These are phyloP conservation scores for Colletotrichum sp. DNA, from an alignment of 2,329 filamentous ascomycete genomes.

Conservation along the genomic window DNA sequence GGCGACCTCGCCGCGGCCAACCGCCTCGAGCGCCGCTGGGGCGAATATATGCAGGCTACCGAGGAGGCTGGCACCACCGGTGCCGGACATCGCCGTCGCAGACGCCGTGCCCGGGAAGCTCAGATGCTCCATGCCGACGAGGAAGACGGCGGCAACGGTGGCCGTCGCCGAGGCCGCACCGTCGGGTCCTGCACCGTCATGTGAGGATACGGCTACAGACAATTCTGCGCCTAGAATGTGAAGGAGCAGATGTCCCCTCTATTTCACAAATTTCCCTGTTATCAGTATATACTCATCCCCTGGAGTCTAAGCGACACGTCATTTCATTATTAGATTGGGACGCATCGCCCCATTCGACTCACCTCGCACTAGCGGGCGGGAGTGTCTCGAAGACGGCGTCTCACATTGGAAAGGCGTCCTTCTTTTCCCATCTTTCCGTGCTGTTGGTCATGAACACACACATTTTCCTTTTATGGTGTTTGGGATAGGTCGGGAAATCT, in stretches of 20 bases:
- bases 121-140: conserved; percentile 81
- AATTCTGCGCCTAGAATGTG: neutral
- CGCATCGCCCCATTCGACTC: neutral
- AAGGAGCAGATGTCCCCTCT: neutral
- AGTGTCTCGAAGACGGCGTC: neutral
- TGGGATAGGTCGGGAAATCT: neutral
- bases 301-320: neutral
- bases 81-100: conserved; percentile 68
- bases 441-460: neutral
- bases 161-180: conserved; percentile 67
- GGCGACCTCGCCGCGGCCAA: conserved; percentile 77
- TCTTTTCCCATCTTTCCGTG: neutral
- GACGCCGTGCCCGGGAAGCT: conserved; percentile 81
- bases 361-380: neutral
- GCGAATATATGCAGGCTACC: conserved; percentile 89
- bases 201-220: conserved; percentile 43
- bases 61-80: conserved; percentile 80
- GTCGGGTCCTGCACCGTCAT: conserved; percentile 67
- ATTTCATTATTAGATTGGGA: conserved; percentile 6
- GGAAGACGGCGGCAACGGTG: conserved; percentile 66
- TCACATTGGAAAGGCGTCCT: conserved; percentile 6
- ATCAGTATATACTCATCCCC: neutral
- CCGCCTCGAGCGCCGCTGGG: conserved; percentile 89
- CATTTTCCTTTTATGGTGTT: neutral
- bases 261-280: neutral